Evolutionary conservation across 2,329 filamentous ascomycete species (phyloP).

Genomic region (Aspergillus tamarii): DNA sequence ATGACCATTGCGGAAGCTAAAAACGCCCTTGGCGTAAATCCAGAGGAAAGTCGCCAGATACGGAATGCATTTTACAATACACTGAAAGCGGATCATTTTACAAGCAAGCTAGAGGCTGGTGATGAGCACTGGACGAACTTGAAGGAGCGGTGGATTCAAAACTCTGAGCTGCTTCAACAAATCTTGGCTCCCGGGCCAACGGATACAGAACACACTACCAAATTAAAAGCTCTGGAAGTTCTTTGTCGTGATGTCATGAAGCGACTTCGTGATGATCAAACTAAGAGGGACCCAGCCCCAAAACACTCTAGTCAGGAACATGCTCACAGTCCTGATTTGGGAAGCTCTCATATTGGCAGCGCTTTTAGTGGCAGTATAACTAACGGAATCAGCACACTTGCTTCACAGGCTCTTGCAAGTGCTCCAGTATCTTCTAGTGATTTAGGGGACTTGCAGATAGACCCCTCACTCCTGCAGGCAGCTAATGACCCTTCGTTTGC

Average conservation of each 20-base stretch:
- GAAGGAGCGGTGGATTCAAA: constrained; percentile 68
- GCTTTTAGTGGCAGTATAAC: constrained; percentile 33
- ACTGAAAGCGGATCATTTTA: constrained; percentile 67
- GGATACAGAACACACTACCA: constrained; percentile 58
- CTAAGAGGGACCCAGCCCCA: constrained; percentile 56
- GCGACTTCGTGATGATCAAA: constrained; percentile 69
- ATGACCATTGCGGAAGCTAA: constrained; percentile 77
- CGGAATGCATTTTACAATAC: constrained; percentile 69
- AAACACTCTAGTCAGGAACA: constrained; percentile 36
- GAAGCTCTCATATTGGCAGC: constrained; percentile 26
- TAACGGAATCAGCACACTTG: constrained; percentile 48
- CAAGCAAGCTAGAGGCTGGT: constrained; percentile 73
- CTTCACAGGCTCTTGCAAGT: constrained; percentile 48
- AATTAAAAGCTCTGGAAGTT: constrained; percentile 68
- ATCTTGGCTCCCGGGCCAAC: constrained; percentile 56
- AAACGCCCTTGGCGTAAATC: constrained; percentile 69
- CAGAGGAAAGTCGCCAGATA: constrained; percentile 67
- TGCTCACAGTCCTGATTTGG: constrained; percentile 25
- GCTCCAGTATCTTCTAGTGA: constrained; percentile 43
- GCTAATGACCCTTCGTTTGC: constrained; percentile 53
- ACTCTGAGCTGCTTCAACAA: constrained; percentile 58
- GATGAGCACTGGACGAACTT: constrained; percentile 71
- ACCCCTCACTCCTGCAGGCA: constrained; percentile 64
- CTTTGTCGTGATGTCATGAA: constrained; percentile 79
- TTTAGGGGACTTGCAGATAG: constrained; percentile 62